Percentiles rank a stretch among this genome's conserved stretches.
These are phyloP conservation scores for Colletotrichum shisoi DNA, from an alignment of 2,329 filamentous ascomycete species.

Conservation along the genomic window DNA sequence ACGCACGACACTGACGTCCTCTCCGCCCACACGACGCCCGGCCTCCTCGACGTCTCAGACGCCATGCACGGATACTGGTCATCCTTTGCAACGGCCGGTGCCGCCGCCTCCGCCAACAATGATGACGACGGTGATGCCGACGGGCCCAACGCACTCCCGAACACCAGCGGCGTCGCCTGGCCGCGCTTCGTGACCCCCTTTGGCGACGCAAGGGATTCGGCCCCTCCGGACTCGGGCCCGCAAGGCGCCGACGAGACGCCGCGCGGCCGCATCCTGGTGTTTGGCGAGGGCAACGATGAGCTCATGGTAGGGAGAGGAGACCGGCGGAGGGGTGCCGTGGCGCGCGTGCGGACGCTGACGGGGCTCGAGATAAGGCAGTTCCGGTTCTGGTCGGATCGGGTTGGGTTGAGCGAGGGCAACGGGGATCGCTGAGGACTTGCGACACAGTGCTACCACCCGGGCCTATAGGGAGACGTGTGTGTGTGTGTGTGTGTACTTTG, in stretches of 20 bases:
- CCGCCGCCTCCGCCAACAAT: no score
- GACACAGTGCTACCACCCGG: background rate
- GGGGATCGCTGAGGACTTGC: constrained; percentile 40
- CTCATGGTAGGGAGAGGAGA: constrained; percentile 48
- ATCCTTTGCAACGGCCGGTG: constrained; percentile 46
- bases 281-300: constrained; percentile 69
- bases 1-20: constrained; percentile 53
- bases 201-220: constrained; percentile 25
- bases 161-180: constrained; percentile 48
- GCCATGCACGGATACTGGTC: constrained; percentile 54
- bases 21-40: constrained; percentile 53
- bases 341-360: constrained; percentile 54
- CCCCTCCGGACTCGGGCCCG: constrained; percentile 20
- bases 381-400: constrained; percentile 68
- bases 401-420: constrained; percentile 57
- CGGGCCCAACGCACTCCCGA: constrained; percentile 27
- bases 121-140: background rate
- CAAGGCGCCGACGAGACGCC: constrained; percentile 30
- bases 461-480: no score
- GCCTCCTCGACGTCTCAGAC: constrained; percentile 46
- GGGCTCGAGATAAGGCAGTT: constrained; percentile 59
- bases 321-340: constrained; percentile 53
- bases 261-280: constrained; percentile 58
- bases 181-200: constrained; percentile 56
- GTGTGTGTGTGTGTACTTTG: no score